These are phyloP conservation scores for Yarrowia hollandica DNA, from an alignment of 805 yeast genomes.

Conservation along the genomic window DNA sequence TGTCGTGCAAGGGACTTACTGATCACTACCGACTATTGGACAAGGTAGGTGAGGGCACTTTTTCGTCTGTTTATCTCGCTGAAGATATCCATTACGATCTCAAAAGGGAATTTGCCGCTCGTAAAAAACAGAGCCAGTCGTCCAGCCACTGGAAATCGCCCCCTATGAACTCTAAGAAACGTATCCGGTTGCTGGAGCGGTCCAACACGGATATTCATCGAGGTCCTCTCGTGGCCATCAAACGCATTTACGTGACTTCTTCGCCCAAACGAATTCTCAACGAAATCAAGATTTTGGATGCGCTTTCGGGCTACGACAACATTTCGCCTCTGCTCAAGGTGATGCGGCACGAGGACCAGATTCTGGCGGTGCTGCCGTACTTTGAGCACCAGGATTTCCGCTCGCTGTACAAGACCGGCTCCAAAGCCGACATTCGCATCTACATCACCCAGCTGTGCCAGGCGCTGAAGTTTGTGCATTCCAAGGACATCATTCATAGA, in stretches of 20 bases:
- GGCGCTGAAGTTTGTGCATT: constrained; percentile 74
- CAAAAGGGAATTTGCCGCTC: constrained; percentile 34
- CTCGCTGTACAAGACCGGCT: constrained; percentile 73
- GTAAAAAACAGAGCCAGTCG: not conserved
- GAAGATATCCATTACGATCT: constrained; percentile 49
- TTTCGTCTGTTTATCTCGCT: constrained; percentile 62
- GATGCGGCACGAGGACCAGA: constrained; percentile 83
- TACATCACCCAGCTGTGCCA: constrained; percentile 78
- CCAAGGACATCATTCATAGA: constrained; percentile 79
- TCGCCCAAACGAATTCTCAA: constrained; percentile 89
- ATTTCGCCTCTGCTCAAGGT: constrained; percentile 93
- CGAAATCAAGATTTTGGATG: constrained; percentile 68
- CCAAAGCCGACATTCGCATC: constrained; percentile 72
- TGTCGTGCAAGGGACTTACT: constrained; percentile 54
- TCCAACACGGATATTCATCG: not conserved
- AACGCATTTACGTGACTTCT: constrained; percentile 91
- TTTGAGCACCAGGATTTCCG: constrained; percentile 89
- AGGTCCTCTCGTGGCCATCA: constrained; percentile 67
- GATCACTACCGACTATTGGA: constrained; percentile 53
- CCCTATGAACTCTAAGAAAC: constrained; percentile 24
- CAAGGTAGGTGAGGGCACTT: constrained; percentile 68
- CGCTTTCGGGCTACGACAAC: constrained; percentile 43
- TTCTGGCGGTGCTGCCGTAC: constrained; percentile 87
- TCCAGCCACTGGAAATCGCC: constrained; percentile 5
- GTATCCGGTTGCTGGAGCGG: constrained; percentile 2